Evolutionary conservation across 108 stramenopile genomes (phyloP).

Genomic region (Parmales sp.): DNA sequence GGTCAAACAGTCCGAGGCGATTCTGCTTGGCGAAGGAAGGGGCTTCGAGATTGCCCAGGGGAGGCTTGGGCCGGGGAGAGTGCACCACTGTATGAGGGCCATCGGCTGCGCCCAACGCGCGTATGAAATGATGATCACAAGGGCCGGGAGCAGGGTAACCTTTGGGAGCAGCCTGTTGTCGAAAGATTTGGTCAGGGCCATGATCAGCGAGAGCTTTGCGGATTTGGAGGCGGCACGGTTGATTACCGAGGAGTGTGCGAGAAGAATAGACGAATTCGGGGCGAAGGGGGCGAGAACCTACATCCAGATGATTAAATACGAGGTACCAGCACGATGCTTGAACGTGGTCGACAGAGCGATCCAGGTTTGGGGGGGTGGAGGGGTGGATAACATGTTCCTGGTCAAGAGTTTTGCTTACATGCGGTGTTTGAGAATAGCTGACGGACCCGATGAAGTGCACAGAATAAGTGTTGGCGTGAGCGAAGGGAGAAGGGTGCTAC

Average conservation of each 20-base stretch:
- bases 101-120: slow-evolving; percentile 73
- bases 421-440: slow-evolving; percentile 80
- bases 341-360: slow-evolving; percentile 81
- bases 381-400: slow-evolving; percentile 64
- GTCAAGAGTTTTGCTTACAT: slow-evolving; percentile 65
- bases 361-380: slow-evolving; percentile 83
- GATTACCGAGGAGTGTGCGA: slow-evolving; percentile 59
- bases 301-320: slow-evolving; percentile 77
- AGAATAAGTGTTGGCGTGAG: slow-evolving; percentile 50
- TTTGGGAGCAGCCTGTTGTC: slow-evolving; percentile 78
- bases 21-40: slow-evolving; percentile 72
- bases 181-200: slow-evolving; percentile 34
- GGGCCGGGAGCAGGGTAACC: slow-evolving; percentile 50
- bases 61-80: slow-evolving; percentile 86
- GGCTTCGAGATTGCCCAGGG: slow-evolving; percentile 93
- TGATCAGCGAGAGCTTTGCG: slow-evolving; percentile 58
- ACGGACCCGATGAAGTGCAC: slow-evolving; percentile 95
- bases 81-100: slow-evolving; percentile 97
- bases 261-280: slow-evolving; percentile 53
- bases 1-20: not conserved
- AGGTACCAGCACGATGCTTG: slow-evolving; percentile 59
- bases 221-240: slow-evolving; percentile 68
- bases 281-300: slow-evolving; percentile 45
- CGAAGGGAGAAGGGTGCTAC: too few species aligned
- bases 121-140: slow-evolving; percentile 69